Evolutionary conservation across 352 stramenopile species (phyloP), one percentile per base, ranked within the genome.

Genomic region (Phytophthora sp.): DNA sequence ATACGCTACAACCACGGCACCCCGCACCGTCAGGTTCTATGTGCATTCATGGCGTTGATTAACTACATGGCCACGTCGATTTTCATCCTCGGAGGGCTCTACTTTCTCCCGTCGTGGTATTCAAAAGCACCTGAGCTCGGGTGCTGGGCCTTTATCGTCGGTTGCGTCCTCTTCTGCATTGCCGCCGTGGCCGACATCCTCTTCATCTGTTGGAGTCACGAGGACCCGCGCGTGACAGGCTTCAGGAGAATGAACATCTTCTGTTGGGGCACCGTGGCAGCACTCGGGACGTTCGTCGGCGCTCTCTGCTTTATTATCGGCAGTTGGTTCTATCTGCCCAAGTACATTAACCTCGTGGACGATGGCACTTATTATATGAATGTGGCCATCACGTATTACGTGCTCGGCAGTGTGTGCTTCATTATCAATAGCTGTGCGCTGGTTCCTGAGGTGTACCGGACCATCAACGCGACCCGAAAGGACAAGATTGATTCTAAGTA

Each of bases 301-400:
- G 82, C 82, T 8, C 41, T 91, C 26, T 69, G 85, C 21, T 94
- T 94, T 73, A 91, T 90, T 57, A 61, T 92, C 36, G 86, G 86
- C 33, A 90, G 79, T 66, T 93, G 76, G 69, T 94, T 79, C 78
- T 94, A 93, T 75, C 82, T 94, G 7, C 86, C 86, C 52, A 66
- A 69, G 45, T 94, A 86, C 60, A 90, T 93, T 33, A 80, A 80
- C 18, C 69, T 67, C 35, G 74, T 90, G 21, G 82, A 90, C 57
- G 57, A 76, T 5, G 71, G 79, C 21, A 82, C 74, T 29, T 56
- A 83, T 66, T 89, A 90, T 73, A 88, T 89, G 78, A 87, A 91
- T 76, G 77, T 78, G 58, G 76, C 80, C 38, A 90, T 91, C 62
- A 88, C 83, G 44, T 87, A 75, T 65, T 94, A 90, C 68, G 79